Evolutionary conservation across 352 stramenopile genomes (phyloP).

Genomic region (Globisporangium okanoganense): DNA sequence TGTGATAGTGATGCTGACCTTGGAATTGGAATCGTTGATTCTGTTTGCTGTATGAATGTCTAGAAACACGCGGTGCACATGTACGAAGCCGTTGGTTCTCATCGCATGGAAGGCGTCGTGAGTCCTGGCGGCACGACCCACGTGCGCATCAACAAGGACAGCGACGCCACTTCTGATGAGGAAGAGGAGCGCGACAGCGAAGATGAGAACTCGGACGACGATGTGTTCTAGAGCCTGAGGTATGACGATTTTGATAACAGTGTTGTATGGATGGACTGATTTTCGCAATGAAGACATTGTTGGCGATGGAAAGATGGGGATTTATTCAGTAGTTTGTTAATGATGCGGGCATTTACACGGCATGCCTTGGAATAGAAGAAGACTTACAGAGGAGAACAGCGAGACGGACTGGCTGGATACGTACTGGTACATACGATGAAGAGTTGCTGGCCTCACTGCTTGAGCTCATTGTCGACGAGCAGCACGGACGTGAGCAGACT

Average conservation of each 20-base stretch:
- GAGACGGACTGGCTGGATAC: background rate
- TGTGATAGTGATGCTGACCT: background rate
- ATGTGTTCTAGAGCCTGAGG: conserved; percentile 9
- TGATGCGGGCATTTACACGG: background rate
- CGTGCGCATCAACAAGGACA: conserved; percentile 46
- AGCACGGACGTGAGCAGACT: conserved; percentile 13
- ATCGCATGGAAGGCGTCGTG: conserved; percentile 47
- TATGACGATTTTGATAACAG: background rate
- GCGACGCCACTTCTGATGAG: conserved; percentile 40
- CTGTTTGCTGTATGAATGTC: conserved; percentile 6
- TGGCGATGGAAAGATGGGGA: background rate
- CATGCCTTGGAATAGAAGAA: background rate
- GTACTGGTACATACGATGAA: conserved; percentile 3
- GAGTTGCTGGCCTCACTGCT: background rate
- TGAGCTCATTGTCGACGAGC: background rate
- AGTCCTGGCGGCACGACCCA: conserved; percentile 60
- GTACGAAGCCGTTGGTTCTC: conserved; percentile 36
- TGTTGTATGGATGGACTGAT: background rate
- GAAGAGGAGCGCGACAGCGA: conserved; percentile 22
- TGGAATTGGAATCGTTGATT: background rate
- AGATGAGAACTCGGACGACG: conserved; percentile 28
- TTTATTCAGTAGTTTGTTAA: conserved; percentile 4
- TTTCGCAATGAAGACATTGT: background rate
- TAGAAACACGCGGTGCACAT: conserved; percentile 45
- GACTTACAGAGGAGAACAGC: background rate